Percentiles rank a stretch among this genome's conserved stretches.
Evolutionary conservation across 768 basidiomycete genomes (phyloP).

Genomic region (Termitomyces sp.): DNA sequence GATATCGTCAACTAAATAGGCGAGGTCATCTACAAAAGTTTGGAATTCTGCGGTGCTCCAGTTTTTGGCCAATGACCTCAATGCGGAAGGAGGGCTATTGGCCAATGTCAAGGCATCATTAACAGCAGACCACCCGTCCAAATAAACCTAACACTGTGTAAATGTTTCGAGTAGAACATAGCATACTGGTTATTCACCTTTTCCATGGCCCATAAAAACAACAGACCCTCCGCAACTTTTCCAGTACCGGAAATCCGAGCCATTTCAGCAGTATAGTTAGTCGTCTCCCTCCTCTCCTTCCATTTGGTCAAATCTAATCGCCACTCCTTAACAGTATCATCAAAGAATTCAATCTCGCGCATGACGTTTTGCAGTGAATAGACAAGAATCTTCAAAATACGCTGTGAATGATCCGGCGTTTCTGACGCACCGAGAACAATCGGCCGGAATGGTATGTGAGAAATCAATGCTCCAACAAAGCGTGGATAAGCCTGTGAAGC

Average conservation of each 20-base stretch:
- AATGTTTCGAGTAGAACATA: not conserved
- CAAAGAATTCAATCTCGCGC: slow-evolving; percentile 55
- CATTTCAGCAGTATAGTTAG: slow-evolving; percentile 72
- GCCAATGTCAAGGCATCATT: slow-evolving; percentile 13
- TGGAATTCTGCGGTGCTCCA: slow-evolving; percentile 57
- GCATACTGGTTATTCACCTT: slow-evolving; percentile 31
- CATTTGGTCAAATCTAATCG: slow-evolving; percentile 41
- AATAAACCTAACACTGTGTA: slow-evolving; percentile 46
- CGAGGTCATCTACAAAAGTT: slow-evolving; percentile 45
- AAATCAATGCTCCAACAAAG: slow-evolving; percentile 62
- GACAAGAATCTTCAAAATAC: slow-evolving; percentile 42
- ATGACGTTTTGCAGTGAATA: slow-evolving; percentile 53
- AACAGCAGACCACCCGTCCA: slow-evolving; percentile 62
- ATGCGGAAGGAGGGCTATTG: slow-evolving; percentile 18
- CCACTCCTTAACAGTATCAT: slow-evolving; percentile 37
- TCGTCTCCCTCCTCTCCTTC: slow-evolving; percentile 53
- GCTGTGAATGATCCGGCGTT: slow-evolving; percentile 25
- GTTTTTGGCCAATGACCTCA: slow-evolving; percentile 48
- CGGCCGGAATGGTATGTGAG: slow-evolving; percentile 47
- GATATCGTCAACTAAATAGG: slow-evolving; percentile 38
- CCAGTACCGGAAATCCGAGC: slow-evolving; percentile 39
- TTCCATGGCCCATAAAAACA: slow-evolving; percentile 81
- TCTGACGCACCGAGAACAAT: slow-evolving; percentile 22
- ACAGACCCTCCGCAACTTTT: slow-evolving; percentile 53
- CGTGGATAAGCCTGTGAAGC: slow-evolving; percentile 70